phyloP scores from a whole-genome alignment of 805 yeast genomes.

The Candida maltosa region DNA sequence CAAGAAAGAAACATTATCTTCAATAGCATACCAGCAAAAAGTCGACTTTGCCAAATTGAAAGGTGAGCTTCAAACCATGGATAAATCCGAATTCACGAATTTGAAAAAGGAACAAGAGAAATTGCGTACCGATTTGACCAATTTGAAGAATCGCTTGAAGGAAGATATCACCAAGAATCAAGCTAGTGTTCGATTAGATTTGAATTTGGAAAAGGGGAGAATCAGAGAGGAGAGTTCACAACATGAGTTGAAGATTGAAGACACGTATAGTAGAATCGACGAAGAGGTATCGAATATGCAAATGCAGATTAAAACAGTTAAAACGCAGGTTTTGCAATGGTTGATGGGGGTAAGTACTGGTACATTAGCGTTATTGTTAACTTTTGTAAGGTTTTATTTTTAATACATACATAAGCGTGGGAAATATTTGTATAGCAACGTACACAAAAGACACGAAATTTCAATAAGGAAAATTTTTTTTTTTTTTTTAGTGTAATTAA shows the following conservation, averaged over 20 bases:
- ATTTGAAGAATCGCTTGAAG: constrained; percentile 74
- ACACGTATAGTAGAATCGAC: constrained; percentile 90
- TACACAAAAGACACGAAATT: background rate
- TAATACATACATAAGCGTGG: no score
- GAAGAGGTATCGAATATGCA: constrained; percentile 94
- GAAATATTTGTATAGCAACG: no score
- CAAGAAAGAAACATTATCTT: constrained; percentile 77
- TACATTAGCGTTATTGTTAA: constrained; percentile 90
- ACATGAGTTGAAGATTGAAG: constrained; percentile 91
- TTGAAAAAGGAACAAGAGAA: constrained; percentile 86
- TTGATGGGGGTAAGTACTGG: constrained; percentile 97
- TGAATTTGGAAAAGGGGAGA: constrained; percentile 91
- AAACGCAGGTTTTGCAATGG: constrained; percentile 98
- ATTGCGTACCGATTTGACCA: constrained; percentile 79
- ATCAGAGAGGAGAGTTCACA: constrained; percentile 90
- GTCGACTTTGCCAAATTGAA: constrained; percentile 94
- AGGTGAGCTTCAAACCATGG: constrained; percentile 87
- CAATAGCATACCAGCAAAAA: constrained; percentile 90
- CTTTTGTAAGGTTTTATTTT: constrained; percentile 77
- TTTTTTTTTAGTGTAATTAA: no score
- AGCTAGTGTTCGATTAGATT: constrained; percentile 86
- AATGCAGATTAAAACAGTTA: constrained; percentile 91
- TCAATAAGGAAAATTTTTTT: background rate
- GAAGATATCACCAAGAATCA: constrained; percentile 90
- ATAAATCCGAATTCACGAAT: constrained; percentile 77